Conservation (phyloP, 768 basidiomycete species). For the Termitomyces sp. region DNA sequence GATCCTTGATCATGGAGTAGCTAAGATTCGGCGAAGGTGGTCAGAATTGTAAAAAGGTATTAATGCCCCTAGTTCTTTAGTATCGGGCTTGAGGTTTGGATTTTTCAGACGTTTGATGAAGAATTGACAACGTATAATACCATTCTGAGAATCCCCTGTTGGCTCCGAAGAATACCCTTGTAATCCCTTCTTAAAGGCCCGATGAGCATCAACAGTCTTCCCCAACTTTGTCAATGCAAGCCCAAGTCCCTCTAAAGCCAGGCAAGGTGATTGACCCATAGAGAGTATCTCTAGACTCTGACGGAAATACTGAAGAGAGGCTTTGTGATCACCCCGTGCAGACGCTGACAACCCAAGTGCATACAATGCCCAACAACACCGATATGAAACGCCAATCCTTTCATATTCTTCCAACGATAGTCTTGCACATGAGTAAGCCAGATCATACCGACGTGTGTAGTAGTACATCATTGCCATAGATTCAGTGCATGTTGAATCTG, state of each 20-base stretch:
- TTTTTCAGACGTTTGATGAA: neutral
- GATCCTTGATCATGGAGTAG: too few species aligned
- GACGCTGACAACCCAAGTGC: neutral
- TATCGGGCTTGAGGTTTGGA: neutral
- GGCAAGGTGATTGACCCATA: neutral
- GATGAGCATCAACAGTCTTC: neutral
- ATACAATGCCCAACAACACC: neutral
- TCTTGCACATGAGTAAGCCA: neutral
- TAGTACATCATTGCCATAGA: neutral
- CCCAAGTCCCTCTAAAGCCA: conserved; percentile 1
- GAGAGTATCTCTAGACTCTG: neutral
- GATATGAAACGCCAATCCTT: neutral
- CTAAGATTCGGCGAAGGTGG: neutral
- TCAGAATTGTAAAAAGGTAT: neutral
- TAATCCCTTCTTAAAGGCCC: conserved; percentile 2
- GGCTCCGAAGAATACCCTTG: neutral
- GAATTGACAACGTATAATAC: neutral
- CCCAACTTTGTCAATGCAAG: neutral
- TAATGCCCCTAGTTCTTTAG: neutral
- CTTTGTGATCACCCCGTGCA: neutral
- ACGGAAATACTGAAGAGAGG: neutral
- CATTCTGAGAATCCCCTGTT: neutral
- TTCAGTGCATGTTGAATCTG: neutral
- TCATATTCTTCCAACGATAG: neutral
- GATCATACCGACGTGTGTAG: neutral